Percentiles rank a stretch among this genome's conserved stretches.
Conservation (phyloP, 768 basidiomycete genomes). For the Atractiella rhizophila region DNA sequence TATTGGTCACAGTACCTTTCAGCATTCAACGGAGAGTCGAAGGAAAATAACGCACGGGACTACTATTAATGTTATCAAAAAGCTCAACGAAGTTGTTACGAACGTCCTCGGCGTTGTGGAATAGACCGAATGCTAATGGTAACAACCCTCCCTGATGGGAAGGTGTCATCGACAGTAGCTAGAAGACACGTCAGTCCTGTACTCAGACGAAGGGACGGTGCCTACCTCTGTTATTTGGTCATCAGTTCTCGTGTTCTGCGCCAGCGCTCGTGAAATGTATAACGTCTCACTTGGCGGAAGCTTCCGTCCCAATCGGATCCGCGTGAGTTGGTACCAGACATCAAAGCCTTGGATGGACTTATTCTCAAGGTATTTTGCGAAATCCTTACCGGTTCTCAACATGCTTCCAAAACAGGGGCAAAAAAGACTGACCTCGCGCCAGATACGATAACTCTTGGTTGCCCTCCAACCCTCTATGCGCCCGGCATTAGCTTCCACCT, state of each 20-base stretch:
- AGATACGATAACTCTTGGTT: conserved; percentile 54
- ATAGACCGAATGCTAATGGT: conserved; percentile 65
- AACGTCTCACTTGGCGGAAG: conserved; percentile 49
- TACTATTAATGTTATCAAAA: conserved; percentile 48
- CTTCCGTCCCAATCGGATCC: conserved; percentile 46
- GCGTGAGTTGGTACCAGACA: conserved; percentile 55
- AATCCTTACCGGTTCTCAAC: conserved; percentile 32
- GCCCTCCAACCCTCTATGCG: conserved; percentile 83
- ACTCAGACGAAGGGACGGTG: conserved; percentile 3
- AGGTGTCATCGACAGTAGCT: conserved; percentile 60
- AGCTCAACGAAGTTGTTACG: conserved; percentile 59
- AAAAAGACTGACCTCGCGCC: conserved; percentile 32
- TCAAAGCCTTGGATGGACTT: conserved; percentile 57
- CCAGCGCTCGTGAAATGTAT: conserved; percentile 46
- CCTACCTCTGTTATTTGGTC: conserved; percentile 71
- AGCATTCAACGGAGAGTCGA: neutral
- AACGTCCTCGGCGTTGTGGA: conserved; percentile 56
- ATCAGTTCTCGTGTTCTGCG: conserved; percentile 46
- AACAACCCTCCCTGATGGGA: conserved; percentile 57
- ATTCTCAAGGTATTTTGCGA: conserved; percentile 30
- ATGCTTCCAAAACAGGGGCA: neutral
- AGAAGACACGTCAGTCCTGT: conserved; percentile 1
- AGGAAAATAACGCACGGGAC: conserved; percentile 34
- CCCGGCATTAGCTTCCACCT: conserved; percentile 47
- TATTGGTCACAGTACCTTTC: conserved; percentile 18